A percentile compares a stretch with the other conserved stretches of the same genome.
phyloP scores from a whole-genome alignment of 345 rosid genomes.

The Litchi chinensis region DNA sequence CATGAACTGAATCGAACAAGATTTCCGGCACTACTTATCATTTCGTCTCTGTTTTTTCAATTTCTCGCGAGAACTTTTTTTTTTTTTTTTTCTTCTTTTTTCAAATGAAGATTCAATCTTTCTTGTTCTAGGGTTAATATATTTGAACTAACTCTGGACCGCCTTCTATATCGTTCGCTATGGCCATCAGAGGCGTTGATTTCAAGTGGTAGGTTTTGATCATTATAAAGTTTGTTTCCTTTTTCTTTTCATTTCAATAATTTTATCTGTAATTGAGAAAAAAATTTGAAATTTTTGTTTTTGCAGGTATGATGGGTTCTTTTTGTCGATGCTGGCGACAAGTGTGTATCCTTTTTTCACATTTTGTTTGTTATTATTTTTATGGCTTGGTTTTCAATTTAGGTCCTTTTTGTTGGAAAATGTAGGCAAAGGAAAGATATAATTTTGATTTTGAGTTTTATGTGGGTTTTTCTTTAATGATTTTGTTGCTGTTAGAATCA shows the following conservation, averaged over 20 bases:
- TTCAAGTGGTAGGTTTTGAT: constrained; percentile 80
- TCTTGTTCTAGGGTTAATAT: constrained; percentile 24
- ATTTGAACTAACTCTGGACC: neutral
- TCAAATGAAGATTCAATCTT: constrained; percentile 12
- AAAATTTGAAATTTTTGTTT: constrained; percentile 10
- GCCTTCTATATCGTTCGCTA: constrained; percentile 23
- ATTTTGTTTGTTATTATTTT: neutral
- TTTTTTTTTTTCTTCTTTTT: neutral
- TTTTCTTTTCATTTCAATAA: neutral
- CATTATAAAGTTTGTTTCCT: neutral
- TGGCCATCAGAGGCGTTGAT: constrained; percentile 92
- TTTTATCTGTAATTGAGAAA: neutral
- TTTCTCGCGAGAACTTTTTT: no score
- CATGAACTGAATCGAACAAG: neutral
- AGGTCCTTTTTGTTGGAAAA: constrained; percentile 9
- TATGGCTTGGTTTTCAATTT: neutral
- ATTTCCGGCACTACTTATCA: neutral
- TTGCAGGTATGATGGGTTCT: constrained; percentile 98
- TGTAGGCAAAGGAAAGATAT: neutral
- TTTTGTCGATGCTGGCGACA: constrained; percentile 98
- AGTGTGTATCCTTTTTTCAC: constrained; percentile 82
- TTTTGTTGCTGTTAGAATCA: constrained; percentile 51
- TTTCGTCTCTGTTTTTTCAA: neutral
- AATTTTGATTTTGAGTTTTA: neutral
- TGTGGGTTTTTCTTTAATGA: constrained; percentile 36